Evolutionary conservation across 495 filamentous ascomycete genomes (phyloP).

Genomic region (Trichoderma erinaceum): DNA sequence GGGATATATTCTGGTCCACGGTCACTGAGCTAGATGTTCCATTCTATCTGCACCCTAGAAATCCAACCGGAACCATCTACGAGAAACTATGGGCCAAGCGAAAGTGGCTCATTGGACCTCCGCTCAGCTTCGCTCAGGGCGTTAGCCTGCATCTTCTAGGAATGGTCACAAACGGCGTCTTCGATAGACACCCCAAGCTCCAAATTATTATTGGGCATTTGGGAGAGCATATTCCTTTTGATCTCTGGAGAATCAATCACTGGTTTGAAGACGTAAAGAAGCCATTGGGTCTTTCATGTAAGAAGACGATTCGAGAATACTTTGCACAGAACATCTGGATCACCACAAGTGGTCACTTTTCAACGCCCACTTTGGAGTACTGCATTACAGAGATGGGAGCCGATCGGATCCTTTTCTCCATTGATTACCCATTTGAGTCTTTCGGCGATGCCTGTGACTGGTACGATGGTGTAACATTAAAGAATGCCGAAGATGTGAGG

Average conservation of each 20-base stretch:
- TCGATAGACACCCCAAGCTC: conserved; percentile 49
- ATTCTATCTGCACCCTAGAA: conserved; percentile 55
- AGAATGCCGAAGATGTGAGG: conserved; percentile 8
- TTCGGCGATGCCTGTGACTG: conserved; percentile 16
- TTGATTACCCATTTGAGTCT: conserved; percentile 21
- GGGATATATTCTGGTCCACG: conserved; percentile 52
- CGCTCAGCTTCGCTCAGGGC: conserved; percentile 34
- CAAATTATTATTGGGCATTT: conserved; percentile 58
- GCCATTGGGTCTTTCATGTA: conserved; percentile 23
- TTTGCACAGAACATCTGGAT: conserved; percentile 57
- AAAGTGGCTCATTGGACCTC: conserved; percentile 30
- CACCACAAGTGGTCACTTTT: conserved; percentile 58
- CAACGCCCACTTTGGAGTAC: conserved; percentile 47
- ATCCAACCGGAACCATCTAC: conserved; percentile 25
- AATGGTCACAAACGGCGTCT: conserved; percentile 35
- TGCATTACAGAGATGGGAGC: conserved; percentile 33
- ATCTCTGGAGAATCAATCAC: conserved; percentile 57
- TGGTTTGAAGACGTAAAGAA: conserved; percentile 42
- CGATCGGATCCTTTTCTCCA: conserved; percentile 34
- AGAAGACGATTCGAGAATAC: conserved; percentile 34
- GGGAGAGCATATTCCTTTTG: conserved; percentile 56
- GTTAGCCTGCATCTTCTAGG: conserved; percentile 35
- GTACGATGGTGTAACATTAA: conserved; percentile 10
- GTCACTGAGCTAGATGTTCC: conserved; percentile 55
- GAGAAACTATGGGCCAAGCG: conserved; percentile 22